Conservation (phyloP, 139 green algal genomes). For the Coelastrella sp. region DNA sequence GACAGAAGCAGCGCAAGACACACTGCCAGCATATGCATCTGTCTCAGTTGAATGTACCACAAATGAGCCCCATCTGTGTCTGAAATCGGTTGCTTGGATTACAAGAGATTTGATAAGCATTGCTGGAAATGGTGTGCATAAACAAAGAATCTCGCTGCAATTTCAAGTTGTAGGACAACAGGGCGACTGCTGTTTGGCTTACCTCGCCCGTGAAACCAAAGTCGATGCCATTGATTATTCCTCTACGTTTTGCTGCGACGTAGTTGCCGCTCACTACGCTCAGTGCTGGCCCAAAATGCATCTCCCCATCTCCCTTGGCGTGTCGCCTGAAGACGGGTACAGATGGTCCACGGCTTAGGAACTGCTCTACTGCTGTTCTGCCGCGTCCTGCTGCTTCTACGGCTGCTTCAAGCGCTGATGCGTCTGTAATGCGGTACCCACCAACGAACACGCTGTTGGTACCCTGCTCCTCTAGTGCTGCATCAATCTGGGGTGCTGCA, state of each 20-base stretch:
- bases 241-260: constrained; percentile 87
- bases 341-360: constrained; percentile 81
- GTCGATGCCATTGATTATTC: constrained; percentile 93
- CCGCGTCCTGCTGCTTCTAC: constrained; percentile 79
- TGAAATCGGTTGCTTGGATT: no score
- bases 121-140: no score
- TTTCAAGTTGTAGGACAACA: background rate
- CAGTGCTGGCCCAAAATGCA: constrained; percentile 65
- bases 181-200: background rate
- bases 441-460: constrained; percentile 64
- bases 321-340: constrained; percentile 93
- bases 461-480: constrained; percentile 57
- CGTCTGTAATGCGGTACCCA: constrained; percentile 89
- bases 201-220: constrained; percentile 89
- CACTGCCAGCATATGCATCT: no score
- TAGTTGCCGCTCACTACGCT: constrained; percentile 94
- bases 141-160: no score
- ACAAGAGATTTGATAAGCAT: background rate
- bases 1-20: no score
- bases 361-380: constrained; percentile 79
- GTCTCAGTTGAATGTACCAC: no score
- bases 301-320: constrained; percentile 71
- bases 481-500: constrained; percentile 75
- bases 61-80: no score
- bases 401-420: constrained; percentile 65